phyloP scores from a whole-genome alignment of 164 flowering plant species.

The Umbellularia californica region DNA sequence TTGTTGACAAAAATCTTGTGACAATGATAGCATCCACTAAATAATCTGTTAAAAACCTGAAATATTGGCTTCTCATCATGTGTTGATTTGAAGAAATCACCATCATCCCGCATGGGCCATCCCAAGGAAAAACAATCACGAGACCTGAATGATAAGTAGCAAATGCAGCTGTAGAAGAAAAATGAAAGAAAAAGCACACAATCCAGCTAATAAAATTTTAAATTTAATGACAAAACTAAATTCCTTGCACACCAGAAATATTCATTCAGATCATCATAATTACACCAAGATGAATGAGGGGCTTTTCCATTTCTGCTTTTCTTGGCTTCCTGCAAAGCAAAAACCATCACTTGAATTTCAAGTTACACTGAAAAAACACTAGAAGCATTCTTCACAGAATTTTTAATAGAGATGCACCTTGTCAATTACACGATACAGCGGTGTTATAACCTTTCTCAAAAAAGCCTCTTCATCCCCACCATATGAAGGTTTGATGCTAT shows the following conservation, averaged over 20 bases:
- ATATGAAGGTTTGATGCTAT: slow-evolving; percentile 93
- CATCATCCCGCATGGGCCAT: slow-evolving; percentile 99
- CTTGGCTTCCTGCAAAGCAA: slow-evolving; percentile 64
- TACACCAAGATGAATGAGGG: slow-evolving; percentile 86
- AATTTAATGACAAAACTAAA: neutral
- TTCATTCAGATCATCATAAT: slow-evolving; percentile 96
- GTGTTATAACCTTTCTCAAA: slow-evolving; percentile 87
- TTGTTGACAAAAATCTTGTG: neutral
- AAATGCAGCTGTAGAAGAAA: slow-evolving; percentile 6
- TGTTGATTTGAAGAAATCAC: slow-evolving; percentile 84
- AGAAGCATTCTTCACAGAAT: neutral
- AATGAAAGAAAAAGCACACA: neutral
- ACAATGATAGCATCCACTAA: slow-evolving; percentile 1
- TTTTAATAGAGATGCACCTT: slow-evolving; percentile 43
- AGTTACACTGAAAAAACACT: neutral
- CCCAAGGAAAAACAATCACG: slow-evolving; percentile 90
- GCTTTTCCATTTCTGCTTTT: slow-evolving; percentile 73
- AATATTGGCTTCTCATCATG: slow-evolving; percentile 26
- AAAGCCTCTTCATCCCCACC: slow-evolving; percentile 99
- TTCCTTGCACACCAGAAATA: slow-evolving; percentile 76
- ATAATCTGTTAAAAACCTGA: slow-evolving; percentile 31
- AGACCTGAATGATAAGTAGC: slow-evolving; percentile 45
- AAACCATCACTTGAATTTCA: neutral
- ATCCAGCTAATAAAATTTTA: slow-evolving; percentile 5
- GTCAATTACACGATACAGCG: slow-evolving; percentile 79